Evolutionary conservation across 768 basidiomycete species (phyloP), one percentile per base, ranked within the genome.

Genomic region (Amanita muscaria): DNA sequence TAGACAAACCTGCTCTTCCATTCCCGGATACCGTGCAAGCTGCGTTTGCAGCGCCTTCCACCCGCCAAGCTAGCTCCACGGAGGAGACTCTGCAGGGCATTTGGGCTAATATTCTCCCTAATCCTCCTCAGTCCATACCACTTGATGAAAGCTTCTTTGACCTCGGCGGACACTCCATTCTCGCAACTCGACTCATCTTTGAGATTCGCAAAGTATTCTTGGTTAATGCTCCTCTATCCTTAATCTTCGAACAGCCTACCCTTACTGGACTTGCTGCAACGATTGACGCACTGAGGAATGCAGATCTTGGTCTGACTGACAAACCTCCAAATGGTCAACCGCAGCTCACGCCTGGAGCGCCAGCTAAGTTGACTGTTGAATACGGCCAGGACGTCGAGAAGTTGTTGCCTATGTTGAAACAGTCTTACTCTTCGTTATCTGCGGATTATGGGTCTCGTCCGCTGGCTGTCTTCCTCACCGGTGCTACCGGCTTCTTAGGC

Each of bases 81-180:
- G 88, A 93, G 63, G 69, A 80, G 54, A 80, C 75, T 2, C 76
- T 99, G 59, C 81, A 81, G 52, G 70, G 69, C n/a, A 82, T 99
- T 53, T 99, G 94, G 93, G 59, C 77, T 1, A 69, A 60, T 40
- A 75, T 98, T 34, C 74, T 99, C 12, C 88, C 90, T 15, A 82
- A 79, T 42, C 71, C 88, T 4, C 81, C 89, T 0, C 68, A 75
- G 6, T 76, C 82, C 1, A 79, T 99, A 37, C 86, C 91, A 4
- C 60, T 86, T 8, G 85, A 97, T 59, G 94, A 98, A 56, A 89
- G 79, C 60, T 99, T 99, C 76, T 98, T 97, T 66, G 94, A 99
- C 59, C 75, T 98, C 33, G 96, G 96, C 38, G 96, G 96, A 5
- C 96, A 99, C 64, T 98, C 96, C 12, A 97, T 99, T 56, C 78